Base-by-base conservation (phyloP, 2,329 filamentous ascomycete species). In the Phyllosticta citrichinensis region DNA sequence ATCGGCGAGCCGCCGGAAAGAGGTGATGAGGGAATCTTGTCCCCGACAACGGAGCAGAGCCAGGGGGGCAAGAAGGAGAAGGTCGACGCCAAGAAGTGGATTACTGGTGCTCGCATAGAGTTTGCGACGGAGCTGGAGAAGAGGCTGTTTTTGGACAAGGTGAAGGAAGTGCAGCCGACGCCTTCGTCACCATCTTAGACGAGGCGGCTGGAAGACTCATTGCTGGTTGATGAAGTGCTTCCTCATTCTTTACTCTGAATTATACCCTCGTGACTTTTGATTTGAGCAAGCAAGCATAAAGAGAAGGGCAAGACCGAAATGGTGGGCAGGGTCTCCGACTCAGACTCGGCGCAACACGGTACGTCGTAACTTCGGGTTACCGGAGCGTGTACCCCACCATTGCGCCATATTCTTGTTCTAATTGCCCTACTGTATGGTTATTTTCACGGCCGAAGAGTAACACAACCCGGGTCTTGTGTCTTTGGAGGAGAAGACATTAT, bases 81-180 rank as follows among this genome's bases (percentile, higher is more conserved):
- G 40, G 62, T 72, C 1, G 69, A 74, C 3, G 70, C 69, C 63
- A 72, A 71, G 58, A 76, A 73, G 63, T 68, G 70, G 33, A 73
- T 79, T n/a, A 71, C 67, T 9, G 76, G 76, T 1, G 72, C 75
- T 3, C 70, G 68, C 65, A 72, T 79, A 17, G 76, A 78, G 64
- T 79, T 79, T 66, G 73, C 72, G 57, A 73, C 64, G 2, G 75
- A 77, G 52, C 68, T 68, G 24, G 76, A 78, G 66, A 75, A 75
- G 66, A 67, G 62, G 25, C 65, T 68, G 57, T 79, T 79, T 64
- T 62, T 79, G 56, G 66, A 59, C 0, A 64, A 74, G 65, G 71
- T 74, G 17, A 70, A 66, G 64, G 70, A 72, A 62, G 70, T 73
- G 60, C 75, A 78, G 66, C 66, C 40, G 40, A 5, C 17, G 14